Evolutionary conservation across 805 yeast species (phyloP).

Genomic region (Kodamaea lidongshanica): DNA sequence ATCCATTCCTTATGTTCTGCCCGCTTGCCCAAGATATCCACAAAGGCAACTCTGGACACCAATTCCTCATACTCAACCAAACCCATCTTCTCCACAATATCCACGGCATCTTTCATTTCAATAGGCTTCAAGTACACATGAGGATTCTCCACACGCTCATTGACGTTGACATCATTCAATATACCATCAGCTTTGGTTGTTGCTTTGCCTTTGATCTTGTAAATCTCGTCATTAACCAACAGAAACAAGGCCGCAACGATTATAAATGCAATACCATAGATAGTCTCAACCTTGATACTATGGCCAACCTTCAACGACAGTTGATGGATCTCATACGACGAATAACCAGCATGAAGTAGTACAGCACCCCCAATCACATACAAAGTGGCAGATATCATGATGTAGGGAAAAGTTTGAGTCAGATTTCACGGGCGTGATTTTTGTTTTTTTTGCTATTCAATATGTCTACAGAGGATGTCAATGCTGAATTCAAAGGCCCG

Average conservation of each 20-base stretch:
- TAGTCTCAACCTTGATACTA: conserved; percentile 48
- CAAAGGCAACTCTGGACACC: conserved; percentile 46
- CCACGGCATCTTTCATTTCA: conserved; percentile 40
- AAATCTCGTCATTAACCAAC: conserved; percentile 15
- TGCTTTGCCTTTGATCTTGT: conserved; percentile 8
- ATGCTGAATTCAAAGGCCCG: too few species aligned
- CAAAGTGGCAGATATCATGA: conserved; percentile 7
- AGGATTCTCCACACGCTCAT: conserved; percentile 16
- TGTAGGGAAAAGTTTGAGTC: too few species aligned
- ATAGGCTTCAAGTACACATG: conserved; percentile 41
- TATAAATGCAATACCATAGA: conserved; percentile 41
- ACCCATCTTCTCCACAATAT: conserved; percentile 43
- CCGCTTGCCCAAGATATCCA: conserved; percentile 44
- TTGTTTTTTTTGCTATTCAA: too few species aligned
- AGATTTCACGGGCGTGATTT: too few species aligned
- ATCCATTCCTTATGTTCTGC: conserved; percentile 36
- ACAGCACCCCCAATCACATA: conserved; percentile 11
- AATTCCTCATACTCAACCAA: conserved; percentile 40
- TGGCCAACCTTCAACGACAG: conserved; percentile 29
- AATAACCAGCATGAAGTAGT: conserved; percentile 47
- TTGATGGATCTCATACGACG: conserved; percentile 48
- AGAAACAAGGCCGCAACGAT: conserved; percentile 34
- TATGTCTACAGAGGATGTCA: too few species aligned
- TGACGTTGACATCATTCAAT: conserved; percentile 7
- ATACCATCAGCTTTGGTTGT: conserved; percentile 8